phyloP scores from a whole-genome alignment of 495 filamentous ascomycete species.

The Talaromyces stipitatus region DNA sequence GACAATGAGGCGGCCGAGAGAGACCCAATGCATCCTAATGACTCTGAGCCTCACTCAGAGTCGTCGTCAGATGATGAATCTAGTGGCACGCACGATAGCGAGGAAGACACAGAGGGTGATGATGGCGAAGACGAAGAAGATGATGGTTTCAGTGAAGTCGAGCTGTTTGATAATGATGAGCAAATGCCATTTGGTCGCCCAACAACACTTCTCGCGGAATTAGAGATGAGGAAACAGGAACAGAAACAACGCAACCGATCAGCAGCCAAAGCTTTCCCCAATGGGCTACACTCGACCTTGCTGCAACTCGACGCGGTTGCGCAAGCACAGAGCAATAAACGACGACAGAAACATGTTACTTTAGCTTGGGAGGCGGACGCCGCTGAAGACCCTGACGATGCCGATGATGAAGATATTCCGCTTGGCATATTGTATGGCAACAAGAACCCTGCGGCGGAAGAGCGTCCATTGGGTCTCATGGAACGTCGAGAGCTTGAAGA shows the following conservation, averaged over 20 bases:
- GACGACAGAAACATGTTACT: conserved; percentile 65
- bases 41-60: conserved; percentile 8
- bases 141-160: conserved; percentile 20
- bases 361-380: conserved; percentile 83
- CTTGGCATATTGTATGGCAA: conserved; percentile 70
- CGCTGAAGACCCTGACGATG: conserved; percentile 26
- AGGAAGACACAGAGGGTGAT: conserved; percentile 7
- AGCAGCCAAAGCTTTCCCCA: conserved; percentile 54
- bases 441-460: conserved; percentile 46
- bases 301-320: conserved; percentile 87
- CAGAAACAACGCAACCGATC: conserved; percentile 69
- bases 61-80: conserved; percentile 9
- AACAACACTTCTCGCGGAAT: conserved; percentile 85
- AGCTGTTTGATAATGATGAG: conserved; percentile 34
- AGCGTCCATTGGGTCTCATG: conserved; percentile 75
- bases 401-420: conserved; percentile 70
- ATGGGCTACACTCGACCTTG: conserved; percentile 81
- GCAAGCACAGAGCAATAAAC: conserved; percentile 69
- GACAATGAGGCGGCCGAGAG: background rate
- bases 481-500: conserved; percentile 82
- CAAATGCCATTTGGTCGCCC: conserved; percentile 58
- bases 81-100: conserved; percentile 9
- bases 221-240: conserved; percentile 82
- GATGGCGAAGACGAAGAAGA: conserved; percentile 24
- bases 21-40: background rate